Evolutionary conservation across 257 asterid species (phyloP).

Genomic region (Verbascum thapsus): DNA sequence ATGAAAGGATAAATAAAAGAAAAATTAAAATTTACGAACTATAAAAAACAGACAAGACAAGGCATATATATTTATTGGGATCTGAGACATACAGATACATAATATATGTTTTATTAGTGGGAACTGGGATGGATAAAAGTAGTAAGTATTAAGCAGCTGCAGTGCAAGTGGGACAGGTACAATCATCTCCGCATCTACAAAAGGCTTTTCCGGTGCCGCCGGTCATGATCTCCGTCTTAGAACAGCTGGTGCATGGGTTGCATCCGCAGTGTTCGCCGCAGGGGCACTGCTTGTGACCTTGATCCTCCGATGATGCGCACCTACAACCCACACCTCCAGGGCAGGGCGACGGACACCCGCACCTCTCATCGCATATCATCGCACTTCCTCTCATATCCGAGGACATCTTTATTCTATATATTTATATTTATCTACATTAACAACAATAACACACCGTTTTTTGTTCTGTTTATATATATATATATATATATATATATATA

Average conservation of each 20-base stretch:
- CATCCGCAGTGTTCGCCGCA: conserved; percentile 72
- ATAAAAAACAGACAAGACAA: too few species aligned
- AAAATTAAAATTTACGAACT: too few species aligned
- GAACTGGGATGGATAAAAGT: too few species aligned
- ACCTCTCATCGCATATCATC: conserved; percentile 42
- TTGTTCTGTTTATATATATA: too few species aligned
- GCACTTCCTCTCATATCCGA: conserved; percentile 41
- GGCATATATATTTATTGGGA: too few species aligned
- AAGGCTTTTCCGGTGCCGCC: conserved; percentile 51
- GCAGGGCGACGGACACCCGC: conserved; percentile 72
- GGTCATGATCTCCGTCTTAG: conserved; percentile 22
- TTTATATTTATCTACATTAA: neutral
- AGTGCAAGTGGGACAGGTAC: conserved; percentile 56
- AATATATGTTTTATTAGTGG: too few species aligned
- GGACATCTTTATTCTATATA: too few species aligned
- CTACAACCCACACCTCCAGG: conserved; percentile 53
- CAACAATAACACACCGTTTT: too few species aligned
- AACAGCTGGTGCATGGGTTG: conserved; percentile 59
- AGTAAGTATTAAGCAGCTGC: conserved; percentile 24
- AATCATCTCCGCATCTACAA: conserved; percentile 54
- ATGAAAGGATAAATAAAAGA: too few species aligned
- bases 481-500: too few species aligned
- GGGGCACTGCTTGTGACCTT: conserved; percentile 59
- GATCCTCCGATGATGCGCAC: conserved; percentile 39
- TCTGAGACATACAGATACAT: too few species aligned